phyloP scores from a whole-genome alignment of 1,284 basidiomycete genomes.

The Ceratobasidium sp. region DNA sequence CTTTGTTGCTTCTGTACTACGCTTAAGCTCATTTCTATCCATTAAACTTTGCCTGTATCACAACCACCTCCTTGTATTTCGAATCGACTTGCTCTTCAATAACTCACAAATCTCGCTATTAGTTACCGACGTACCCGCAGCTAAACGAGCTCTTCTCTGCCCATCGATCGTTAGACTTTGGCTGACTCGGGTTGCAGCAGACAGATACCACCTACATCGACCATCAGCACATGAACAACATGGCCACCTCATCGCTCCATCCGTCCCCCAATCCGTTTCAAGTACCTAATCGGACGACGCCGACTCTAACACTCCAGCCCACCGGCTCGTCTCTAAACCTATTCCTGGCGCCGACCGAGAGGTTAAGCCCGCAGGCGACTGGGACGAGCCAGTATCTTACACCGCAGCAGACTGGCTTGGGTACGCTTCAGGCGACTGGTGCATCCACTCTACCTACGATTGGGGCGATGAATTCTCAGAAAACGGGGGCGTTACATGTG shows the following conservation, averaged over 20 bases:
- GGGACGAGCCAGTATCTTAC: constrained; percentile 40
- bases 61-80: no score
- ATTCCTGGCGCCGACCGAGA: constrained; percentile 30
- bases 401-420: constrained; percentile 11
- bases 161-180: no score
- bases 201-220: no score
- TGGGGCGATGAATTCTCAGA: constrained; percentile 26
- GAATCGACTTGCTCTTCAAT: no score
- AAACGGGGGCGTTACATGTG: constrained; percentile 10
- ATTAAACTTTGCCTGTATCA: no score
- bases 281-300: constrained; percentile 35
- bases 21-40: not conserved
- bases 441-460: not conserved
- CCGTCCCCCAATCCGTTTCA: constrained; percentile 41
- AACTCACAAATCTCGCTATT: no score
- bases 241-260: constrained; percentile 24
- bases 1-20: not conserved
- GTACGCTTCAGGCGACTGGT: constrained; percentile 5
- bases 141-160: no score
- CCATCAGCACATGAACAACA: no score
- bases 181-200: no score
- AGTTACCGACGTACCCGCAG: not conserved
- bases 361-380: constrained; percentile 27
- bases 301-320: constrained; percentile 20
- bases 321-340: constrained; percentile 38